Percentiles rank a stretch among this genome's conserved stretches.
Evolutionary conservation across 805 yeast species (phyloP).

Genomic region (Ogataea degrootiae): DNA sequence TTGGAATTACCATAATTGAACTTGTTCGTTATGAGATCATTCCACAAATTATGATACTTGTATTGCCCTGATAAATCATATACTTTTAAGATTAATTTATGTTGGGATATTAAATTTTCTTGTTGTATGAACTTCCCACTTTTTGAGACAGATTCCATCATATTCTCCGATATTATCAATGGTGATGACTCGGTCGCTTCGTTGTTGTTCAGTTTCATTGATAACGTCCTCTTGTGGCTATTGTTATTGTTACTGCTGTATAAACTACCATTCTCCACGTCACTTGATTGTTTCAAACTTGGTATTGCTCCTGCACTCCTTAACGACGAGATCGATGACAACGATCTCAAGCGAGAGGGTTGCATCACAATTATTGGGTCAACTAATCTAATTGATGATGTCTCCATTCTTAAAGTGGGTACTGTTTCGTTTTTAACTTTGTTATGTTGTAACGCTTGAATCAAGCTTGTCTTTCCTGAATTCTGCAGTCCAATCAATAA

Average conservation of each 20-base stretch:
- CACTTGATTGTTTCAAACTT: background rate
- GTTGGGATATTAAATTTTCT: background rate
- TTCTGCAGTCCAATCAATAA: slow-evolving; percentile 27
- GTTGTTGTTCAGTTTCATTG: too few relatives aligned
- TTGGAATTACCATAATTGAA: background rate
- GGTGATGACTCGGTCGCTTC: background rate
- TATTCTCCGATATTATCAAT: background rate
- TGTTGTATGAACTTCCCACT: background rate
- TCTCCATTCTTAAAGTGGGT: slow-evolving; percentile 23
- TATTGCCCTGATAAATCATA: slow-evolving; percentile 30
- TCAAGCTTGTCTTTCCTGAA: slow-evolving; percentile 28
- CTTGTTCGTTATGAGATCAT: slow-evolving; percentile 4
- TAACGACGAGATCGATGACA: slow-evolving; percentile 1
- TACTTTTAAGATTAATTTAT: slow-evolving; percentile 15
- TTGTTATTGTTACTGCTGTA: too few relatives aligned
- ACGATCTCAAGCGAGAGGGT: slow-evolving; percentile 1
- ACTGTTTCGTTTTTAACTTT: slow-evolving; percentile 13
- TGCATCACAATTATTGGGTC: slow-evolving; percentile 4
- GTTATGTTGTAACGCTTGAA: slow-evolving; percentile 11
- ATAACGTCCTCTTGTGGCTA: too few relatives aligned
- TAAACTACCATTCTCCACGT: too few relatives aligned
- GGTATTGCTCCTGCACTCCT: background rate
- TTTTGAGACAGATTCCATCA: background rate
- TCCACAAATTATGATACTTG: slow-evolving; percentile 24
- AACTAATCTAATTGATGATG: slow-evolving; percentile 9